Conservation (phyloP, 257 asterid genomes). For the Euphrasia confusa region DNA sequence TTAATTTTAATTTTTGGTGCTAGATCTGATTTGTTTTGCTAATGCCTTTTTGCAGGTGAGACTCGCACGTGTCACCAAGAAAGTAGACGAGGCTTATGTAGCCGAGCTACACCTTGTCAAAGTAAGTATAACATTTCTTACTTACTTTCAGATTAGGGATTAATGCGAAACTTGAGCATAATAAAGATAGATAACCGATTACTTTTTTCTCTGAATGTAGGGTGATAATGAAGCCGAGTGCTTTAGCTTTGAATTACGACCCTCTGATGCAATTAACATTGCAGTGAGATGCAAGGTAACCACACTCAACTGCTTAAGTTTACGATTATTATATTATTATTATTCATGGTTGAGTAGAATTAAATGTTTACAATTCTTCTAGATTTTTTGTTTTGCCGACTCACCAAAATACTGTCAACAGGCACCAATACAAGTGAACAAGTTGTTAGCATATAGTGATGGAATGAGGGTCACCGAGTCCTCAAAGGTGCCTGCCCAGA, state of each 20-base stretch:
- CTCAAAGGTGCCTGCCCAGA: constrained; percentile 28
- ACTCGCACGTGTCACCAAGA: constrained; percentile 88
- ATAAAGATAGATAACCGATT: background rate
- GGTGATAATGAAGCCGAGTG: constrained; percentile 62
- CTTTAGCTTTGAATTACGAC: constrained; percentile 80
- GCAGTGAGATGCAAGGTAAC: constrained; percentile 95
- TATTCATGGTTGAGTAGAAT: too few species aligned
- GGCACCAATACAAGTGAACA: constrained; percentile 65
- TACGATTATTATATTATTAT: too few species aligned
- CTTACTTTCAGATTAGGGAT: background rate
- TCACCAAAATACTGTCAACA: background rate
- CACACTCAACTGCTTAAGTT: too few species aligned
- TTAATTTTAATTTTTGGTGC: too few species aligned
- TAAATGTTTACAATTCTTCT: too few species aligned
- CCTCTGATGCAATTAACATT: constrained; percentile 95
- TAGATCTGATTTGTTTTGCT: too few species aligned
- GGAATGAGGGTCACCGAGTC: constrained; percentile 50
- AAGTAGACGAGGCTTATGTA: constrained; percentile 91
- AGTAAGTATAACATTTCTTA: constrained; percentile 30
- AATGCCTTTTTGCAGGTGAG: constrained; percentile 50
- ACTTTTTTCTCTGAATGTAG: constrained; percentile 32
- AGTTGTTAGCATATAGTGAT: constrained; percentile 43
- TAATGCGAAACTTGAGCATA: background rate
- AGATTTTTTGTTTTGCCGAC: too few species aligned
- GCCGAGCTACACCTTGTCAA: constrained; percentile 76